Conservation (phyloP, 768 basidiomycete genomes). For the Suillus hirtellus region DNA sequence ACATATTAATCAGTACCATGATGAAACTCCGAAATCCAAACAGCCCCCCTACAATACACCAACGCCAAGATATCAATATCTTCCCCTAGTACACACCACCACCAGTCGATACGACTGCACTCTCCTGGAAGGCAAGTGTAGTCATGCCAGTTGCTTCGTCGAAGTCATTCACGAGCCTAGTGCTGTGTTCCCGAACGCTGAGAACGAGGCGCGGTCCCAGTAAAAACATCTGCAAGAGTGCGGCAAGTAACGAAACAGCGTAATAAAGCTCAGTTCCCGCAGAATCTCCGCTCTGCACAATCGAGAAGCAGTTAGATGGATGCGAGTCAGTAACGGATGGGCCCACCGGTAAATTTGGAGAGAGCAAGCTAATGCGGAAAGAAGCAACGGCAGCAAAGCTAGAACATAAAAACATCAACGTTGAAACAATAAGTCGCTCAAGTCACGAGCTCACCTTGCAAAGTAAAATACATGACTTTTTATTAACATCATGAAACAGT, state of each 20-base stretch:
- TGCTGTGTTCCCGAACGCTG: not conserved
- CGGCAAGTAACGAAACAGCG: not conserved
- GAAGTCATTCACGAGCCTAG: not conserved
- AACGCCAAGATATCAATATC: not conserved
- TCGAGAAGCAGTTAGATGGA: too few species aligned
- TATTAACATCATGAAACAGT: not conserved
- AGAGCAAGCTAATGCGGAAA: not conserved
- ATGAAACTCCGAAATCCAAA: not conserved
- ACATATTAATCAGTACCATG: not conserved
- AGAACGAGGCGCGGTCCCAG: not conserved
- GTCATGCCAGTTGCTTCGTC: not conserved
- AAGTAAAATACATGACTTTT: not conserved
- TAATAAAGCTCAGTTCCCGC: not conserved
- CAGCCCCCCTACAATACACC: not conserved
- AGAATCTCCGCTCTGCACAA: not conserved
- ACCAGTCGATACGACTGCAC: not conserved
- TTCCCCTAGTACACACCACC: not conserved
- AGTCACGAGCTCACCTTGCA: not conserved
- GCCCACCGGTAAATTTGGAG: not conserved
- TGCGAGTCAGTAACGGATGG: not conserved
- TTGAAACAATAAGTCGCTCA: not conserved
- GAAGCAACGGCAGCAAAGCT: constrained; percentile 1
- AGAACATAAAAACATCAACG: not conserved
- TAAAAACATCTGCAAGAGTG: not conserved
- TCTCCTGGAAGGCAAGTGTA: not conserved